phyloP scores from a whole-genome alignment of 352 stramenopile genomes.

The Globisporangium mamillatum region DNA sequence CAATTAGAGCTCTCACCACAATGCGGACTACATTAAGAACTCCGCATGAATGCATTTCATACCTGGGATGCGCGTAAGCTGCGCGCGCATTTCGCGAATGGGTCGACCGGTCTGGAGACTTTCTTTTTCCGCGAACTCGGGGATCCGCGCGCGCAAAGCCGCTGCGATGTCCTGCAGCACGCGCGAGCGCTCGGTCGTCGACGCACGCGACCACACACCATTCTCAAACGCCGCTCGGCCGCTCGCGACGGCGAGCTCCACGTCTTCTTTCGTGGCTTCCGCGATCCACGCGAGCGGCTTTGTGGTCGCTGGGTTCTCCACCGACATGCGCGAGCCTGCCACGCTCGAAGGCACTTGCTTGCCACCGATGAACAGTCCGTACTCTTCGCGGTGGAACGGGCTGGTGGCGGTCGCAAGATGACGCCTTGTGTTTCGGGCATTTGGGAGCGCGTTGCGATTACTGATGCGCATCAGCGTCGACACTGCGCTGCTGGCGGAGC shows the following conservation, averaged over 20 bases:
- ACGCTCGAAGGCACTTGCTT: slow-evolving; percentile 29
- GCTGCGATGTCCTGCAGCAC: slow-evolving; percentile 42
- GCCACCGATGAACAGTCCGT: slow-evolving; percentile 48
- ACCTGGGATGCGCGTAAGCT: slow-evolving; percentile 44
- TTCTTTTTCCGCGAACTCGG: slow-evolving; percentile 55
- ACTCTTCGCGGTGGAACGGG: slow-evolving; percentile 30
- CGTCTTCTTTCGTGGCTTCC: slow-evolving; percentile 30
- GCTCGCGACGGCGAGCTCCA: slow-evolving; percentile 33
- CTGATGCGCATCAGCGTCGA: neutral
- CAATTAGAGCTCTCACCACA: neutral
- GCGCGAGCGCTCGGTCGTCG: slow-evolving; percentile 29
- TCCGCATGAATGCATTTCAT: neutral
- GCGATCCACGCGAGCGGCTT: slow-evolving; percentile 36
- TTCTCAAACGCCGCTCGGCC: slow-evolving; percentile 31
- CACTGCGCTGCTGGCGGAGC: neutral
- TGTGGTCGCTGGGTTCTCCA: slow-evolving; percentile 56
- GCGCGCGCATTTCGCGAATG: slow-evolving; percentile 57
- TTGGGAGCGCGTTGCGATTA: neutral
- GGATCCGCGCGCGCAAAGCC: slow-evolving; percentile 32
- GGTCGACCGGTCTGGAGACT: slow-evolving; percentile 58
- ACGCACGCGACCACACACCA: slow-evolving; percentile 30
- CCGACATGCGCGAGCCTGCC: slow-evolving; percentile 18
- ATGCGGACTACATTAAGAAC: neutral
- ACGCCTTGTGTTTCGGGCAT: neutral
- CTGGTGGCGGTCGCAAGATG: neutral